These are phyloP conservation scores for Pichia sp. DNA, from an alignment of 1,139 yeast species.

Conservation along the genomic window DNA sequence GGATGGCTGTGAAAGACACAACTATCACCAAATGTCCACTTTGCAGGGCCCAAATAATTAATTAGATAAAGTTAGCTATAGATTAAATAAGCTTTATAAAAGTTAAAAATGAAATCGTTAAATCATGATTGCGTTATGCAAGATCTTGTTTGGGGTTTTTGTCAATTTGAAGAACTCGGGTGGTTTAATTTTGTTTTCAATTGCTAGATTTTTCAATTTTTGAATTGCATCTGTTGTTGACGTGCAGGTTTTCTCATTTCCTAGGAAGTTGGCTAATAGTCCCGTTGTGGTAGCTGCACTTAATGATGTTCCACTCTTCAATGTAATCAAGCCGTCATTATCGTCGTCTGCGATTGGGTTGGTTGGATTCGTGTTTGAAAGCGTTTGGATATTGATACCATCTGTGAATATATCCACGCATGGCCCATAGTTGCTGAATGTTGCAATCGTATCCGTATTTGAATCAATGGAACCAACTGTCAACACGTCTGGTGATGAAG, in stretches of 20 bases:
- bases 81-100: too few species aligned
- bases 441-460: conserved; percentile 57
- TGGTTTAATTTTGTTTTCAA: conserved; percentile 5
- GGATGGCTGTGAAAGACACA: conserved; percentile 37
- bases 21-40: neutral
- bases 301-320: conserved; percentile 81
- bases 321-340: conserved; percentile 33
- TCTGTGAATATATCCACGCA: conserved; percentile 84
- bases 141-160: conserved; percentile 4
- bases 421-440: conserved; percentile 83
- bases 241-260: conserved; percentile 31
- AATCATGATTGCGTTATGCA: neutral
- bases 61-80: neutral
- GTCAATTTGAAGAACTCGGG: neutral
- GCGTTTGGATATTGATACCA: conserved; percentile 62
- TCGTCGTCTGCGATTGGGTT: conserved; percentile 15
- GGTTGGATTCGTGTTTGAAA: conserved; percentile 16
- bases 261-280: conserved; percentile 58
- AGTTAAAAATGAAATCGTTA: too few species aligned
- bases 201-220: conserved; percentile 34
- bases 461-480: conserved; percentile 88
- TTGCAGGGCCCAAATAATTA: neutral
- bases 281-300: conserved; percentile 82
- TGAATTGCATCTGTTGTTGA: conserved; percentile 50
- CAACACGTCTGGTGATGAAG: conserved; percentile 65